Base-by-base conservation (phyloP, 2,329 filamentous ascomycete species). In the Ophiostoma tasmaniense region DNA sequence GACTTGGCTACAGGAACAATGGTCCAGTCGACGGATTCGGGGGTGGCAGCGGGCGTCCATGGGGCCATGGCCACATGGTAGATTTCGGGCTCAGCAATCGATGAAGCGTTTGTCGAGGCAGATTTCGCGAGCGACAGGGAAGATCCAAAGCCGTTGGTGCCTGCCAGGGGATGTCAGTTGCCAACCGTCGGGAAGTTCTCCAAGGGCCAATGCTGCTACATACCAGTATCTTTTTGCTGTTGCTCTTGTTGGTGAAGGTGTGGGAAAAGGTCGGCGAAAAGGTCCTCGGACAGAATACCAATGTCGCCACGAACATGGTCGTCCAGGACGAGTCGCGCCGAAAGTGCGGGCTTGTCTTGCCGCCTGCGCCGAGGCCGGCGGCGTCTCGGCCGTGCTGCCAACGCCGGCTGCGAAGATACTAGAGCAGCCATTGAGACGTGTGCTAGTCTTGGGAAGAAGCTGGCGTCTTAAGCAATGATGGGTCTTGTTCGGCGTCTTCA, bases 261-360 rank as follows among this genome's bases (percentile, higher is more conserved):
- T 71, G 91, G 88, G 79, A 96, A 93, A 67, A 98, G 84, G 76
- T 96, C 90, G 64, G 85, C 82, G 75, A 93, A 92, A 67, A 99
- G 83, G 78, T 97, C 92, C 75, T 92, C 89, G 14, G 94, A 97
- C 67, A 98, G 79, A 72, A 95, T 86, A 72, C 93, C 95, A 71
- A 93, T 85, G 76, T 97, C 92, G 67, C 91, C 92, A 79, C 90
- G 91, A 74, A 96, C 84, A 77, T 90, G 89, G 76, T 93, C 90
- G 78, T 97, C 93, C 69, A 97, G 86, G 50, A 96, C 85, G 66
- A 98, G 83, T 70, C 90, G 88, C 69, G 92, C 93, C 70, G 91
- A 85, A 70, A 96, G 84, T 61, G 93, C 85, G 8, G 90, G 85
- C 77, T 91, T 93, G 77, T 95, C 87, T 73, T 87, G 82, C 68